Base-by-base conservation (phyloP, 176 grass and related monocot genomes). In the Oryza glaberrima region DNA sequence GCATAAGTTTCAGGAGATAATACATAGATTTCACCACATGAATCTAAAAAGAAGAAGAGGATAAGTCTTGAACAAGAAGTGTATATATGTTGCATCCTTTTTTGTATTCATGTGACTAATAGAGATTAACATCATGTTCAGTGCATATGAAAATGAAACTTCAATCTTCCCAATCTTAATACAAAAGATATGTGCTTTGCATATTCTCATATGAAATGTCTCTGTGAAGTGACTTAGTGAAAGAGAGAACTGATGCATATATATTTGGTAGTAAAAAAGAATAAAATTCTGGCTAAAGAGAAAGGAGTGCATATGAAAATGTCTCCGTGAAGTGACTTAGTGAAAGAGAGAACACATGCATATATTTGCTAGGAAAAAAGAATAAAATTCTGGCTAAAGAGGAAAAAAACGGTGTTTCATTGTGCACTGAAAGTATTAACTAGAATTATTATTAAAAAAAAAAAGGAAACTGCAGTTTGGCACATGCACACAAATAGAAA, bases 21-120 rank as follows among this genome's bases (percentile, higher is more conserved):
- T 70, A 63, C 65, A 36, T 9, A 76, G 5, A 26, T 83, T 51
- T 17, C 26, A 10, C 13, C 30, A 22, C 23, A 26, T 36, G 11
- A 77, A 86, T 78, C 9, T 73, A 78, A 69, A 70, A 70, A 72
- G 28, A 75, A 76, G 22, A 75, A 38, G 32, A 41, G 14, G 20
- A 65, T 20, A 65, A 60, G 6, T 52, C n/a, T 26, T 34, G 22
- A 52, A 77, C 11, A 64, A 38, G 38, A 49, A 54, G 30, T 69
- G 19, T 66, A 45, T 80, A 68, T 30, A 86, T 54, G 63, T 68
- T 82, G 69, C 46, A 4, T 60, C 70, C 26, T 80, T 76, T 43
- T 60, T 10, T 60, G 69, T 23, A 78, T 77, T 28, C 26, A 78
- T 69, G 35, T 75, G 65, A 43, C 2, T 10, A n/a, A n/a, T 63